Conservation (phyloP, 345 rosid genomes). For the Citrus sp. region DNA sequence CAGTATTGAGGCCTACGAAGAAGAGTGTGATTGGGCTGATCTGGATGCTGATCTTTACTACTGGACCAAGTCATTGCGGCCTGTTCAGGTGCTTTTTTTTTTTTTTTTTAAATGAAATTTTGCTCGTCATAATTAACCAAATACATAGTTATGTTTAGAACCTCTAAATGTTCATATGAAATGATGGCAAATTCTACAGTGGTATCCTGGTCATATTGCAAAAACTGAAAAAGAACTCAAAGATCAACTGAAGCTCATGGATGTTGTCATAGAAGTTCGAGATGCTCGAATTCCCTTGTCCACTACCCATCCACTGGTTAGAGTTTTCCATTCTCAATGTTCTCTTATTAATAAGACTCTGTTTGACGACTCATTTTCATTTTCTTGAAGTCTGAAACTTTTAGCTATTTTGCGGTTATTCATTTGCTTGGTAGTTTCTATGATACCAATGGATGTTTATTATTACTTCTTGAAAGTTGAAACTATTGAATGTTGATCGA, state of each 20-base stretch:
- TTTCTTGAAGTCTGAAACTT: too few species aligned
- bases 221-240: conserved; percentile 89
- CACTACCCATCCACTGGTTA: conserved; percentile 81
- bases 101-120: background rate
- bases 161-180: background rate
- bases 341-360: too few species aligned
- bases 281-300: conserved; percentile 94
- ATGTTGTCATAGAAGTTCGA: conserved; percentile 90
- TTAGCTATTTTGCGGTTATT: background rate
- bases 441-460: background rate
- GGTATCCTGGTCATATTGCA: conserved; percentile 99
- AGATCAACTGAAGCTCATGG: conserved; percentile 92
- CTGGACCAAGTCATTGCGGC: conserved; percentile 74
- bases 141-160: background rate
- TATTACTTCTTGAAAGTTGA: background rate
- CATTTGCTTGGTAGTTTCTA: background rate
- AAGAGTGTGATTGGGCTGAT: conserved; percentile 63
- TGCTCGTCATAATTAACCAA: background rate
- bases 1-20: conserved; percentile 23
- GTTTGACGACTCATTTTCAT: too few species aligned
- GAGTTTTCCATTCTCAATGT: background rate
- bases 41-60: conserved; percentile 70
- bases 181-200: conserved; percentile 36
- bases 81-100: conserved; percentile 55
- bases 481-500: background rate